Base-by-base conservation (phyloP, 305 asterid genomes). In the Fraxinus latifolia region DNA sequence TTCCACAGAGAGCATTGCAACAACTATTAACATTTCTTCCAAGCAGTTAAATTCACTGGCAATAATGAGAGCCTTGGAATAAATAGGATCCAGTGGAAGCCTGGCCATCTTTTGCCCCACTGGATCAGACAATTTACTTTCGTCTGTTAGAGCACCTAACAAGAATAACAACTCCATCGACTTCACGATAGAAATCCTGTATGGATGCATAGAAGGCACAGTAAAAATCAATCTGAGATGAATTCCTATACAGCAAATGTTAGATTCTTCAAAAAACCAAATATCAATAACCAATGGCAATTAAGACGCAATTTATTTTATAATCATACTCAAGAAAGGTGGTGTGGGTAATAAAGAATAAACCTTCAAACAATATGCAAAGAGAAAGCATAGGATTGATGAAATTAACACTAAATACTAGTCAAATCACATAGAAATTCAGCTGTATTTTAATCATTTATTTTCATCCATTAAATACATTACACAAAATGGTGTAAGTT, bases 1-100 rank as follows among this genome's bases (percentile, higher is more conserved):
- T 83, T 96, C 99, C 27, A 94, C 98, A 1, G 98, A 94, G 82
- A 96, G 99, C 98, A 96, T 87, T 34, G 98, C 89, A 80, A 96
- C 97, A 83, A 85, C 82, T 80, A 96, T 91, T 60, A 96, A 86
- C 95, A 96, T 93, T 83, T 96, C 98, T 86, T 96, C 95, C 87
- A 94, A 88, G 98, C 98, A 96, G 77, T 86, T 90, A 77, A 90
- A 91, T 80, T 96, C 90, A 85, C 84, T 90, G 90, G 98, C 97
- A 80, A 96, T 90, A 87, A 94, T 86, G 53, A 96, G 97, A 77
- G 98, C 96, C 90, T 96, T 96, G 3, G 99, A 92, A 87, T 93
- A 91, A 84, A 92, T 80, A 53, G 98, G 99, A 84, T 96, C 98
- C 82, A 96, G 80, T 4, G 99, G 99, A 83, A 96, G 95, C 86